Conservation (phyloP, 768 basidiomycete genomes). For the Suillus clintonianus region DNA sequence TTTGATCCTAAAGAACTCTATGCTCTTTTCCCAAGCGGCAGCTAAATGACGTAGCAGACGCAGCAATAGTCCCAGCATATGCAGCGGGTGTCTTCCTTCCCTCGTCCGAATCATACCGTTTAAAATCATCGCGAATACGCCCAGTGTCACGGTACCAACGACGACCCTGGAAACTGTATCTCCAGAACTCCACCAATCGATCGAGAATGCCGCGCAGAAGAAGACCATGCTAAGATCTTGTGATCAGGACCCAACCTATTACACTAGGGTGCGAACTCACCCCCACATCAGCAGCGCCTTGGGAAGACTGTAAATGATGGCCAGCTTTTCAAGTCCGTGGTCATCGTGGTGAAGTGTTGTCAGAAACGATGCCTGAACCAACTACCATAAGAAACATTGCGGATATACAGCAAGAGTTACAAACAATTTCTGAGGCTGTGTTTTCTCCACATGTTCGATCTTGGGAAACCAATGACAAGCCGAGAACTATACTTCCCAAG, state of each 20-base stretch:
- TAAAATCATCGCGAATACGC: constrained; percentile 14
- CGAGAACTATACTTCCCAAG: no score
- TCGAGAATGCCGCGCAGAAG: constrained; percentile 14
- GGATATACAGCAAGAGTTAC: no score
- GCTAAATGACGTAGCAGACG: background rate
- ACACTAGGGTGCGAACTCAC: constrained; percentile 34
- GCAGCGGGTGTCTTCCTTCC: background rate
- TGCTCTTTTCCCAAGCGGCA: background rate
- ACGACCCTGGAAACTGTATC: constrained; percentile 17
- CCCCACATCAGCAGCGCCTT: constrained; percentile 61
- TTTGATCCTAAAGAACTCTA: background rate
- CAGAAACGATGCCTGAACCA: no score
- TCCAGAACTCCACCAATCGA: constrained; percentile 14
- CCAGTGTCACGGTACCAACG: constrained; percentile 30
- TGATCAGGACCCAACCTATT: background rate
- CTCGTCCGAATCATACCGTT: background rate
- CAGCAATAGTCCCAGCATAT: background rate
- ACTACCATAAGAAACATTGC: no score
- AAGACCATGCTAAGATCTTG: constrained; percentile 12
- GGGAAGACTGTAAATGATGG: constrained; percentile 56
- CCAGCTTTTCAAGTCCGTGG: constrained; percentile 50
- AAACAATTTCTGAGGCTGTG: no score
- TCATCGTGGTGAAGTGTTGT: constrained; percentile 22
- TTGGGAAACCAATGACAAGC: no score
- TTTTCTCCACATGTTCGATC: no score